Evolutionary conservation across 768 basidiomycete species (phyloP), one percentile per base, ranked within the genome.

Genomic region (Termitomyces titanicus): DNA sequence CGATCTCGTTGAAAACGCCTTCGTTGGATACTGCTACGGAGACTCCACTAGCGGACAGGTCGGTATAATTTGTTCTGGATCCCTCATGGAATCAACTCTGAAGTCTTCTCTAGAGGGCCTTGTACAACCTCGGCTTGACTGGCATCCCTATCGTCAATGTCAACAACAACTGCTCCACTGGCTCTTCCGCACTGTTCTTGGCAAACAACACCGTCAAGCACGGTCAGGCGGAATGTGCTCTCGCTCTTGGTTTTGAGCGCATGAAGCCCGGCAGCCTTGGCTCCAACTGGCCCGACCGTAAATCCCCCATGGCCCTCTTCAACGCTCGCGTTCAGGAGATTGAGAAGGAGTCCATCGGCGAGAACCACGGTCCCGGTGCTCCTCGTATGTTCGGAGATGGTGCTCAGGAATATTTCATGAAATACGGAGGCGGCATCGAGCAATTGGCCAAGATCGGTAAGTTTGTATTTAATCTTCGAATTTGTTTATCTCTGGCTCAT

Each of bases 101-200:
- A 39, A 56, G 53, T 10, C 24, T 27, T 40, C 13, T 46, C 1
- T 64, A 93, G 84, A 79, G 90, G 15, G 83, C 89, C 7, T 74
- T 94, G 18, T 94, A 93, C 70, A 86, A 84, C 65, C 83, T 93
- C 39, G 92, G 92, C 18, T 78, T 93, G 68, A 93, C 91, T 0
- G 78, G 83, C 33, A 92, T 94, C 55, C 91, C 92, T 0, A 85
- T 94, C 63, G 79, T 86, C 47, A 94, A 93, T 62, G 88, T 93
- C 40, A 92, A 91, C 74, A 93, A 93, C 71, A 90, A 90, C 68
- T 92, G 91, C 63, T 86, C 90, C 3, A 91, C 91, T 0, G 91
- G 90, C 4, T 87, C 86, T 47, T 79, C 88, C 0, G 90, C 92
- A 5, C 75, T 94, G 20, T 89, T 80, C 67, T 80, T 88, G 44